phyloP scores from a whole-genome alignment of 148 eudicot genomes.

The Oxyria digyna region DNA sequence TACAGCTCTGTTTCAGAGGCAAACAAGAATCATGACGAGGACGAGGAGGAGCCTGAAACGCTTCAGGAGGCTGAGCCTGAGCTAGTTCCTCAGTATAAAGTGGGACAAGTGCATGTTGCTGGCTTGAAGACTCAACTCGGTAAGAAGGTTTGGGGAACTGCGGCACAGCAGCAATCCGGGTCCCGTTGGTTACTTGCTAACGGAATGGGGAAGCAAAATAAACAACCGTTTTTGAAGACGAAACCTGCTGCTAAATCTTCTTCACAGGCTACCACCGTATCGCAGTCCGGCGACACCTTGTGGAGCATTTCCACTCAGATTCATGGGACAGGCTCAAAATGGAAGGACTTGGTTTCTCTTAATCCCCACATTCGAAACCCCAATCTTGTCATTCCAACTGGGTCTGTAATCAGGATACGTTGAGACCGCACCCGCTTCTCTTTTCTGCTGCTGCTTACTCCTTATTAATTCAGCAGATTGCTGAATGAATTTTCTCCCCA shows the following conservation, averaged over 20 bases:
- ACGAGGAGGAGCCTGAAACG: conserved; percentile 37
- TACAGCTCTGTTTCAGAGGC: conserved; percentile 40
- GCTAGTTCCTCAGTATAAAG: conserved; percentile 58
- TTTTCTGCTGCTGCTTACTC: background rate
- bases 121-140: conserved; percentile 63
- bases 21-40: conserved; percentile 27
- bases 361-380: conserved; percentile 68
- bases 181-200: conserved; percentile 96
- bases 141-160: conserved; percentile 77
- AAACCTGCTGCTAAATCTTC: conserved; percentile 34
- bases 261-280: conserved; percentile 23
- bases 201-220: conserved; percentile 90
- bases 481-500: background rate
- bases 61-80: conserved; percentile 27
- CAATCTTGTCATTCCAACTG: conserved; percentile 38
- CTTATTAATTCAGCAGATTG: background rate
- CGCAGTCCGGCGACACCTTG: conserved; percentile 57
- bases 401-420: conserved; percentile 34
- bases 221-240: conserved; percentile 45
- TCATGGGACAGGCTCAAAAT: conserved; percentile 51
- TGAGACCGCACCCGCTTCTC: conserved; percentile 11
- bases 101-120: conserved; percentile 73
- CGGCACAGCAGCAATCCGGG: conserved; percentile 74
- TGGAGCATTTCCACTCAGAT: conserved; percentile 78
- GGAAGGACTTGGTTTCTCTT: conserved; percentile 51